Evolutionary conservation across 2,329 filamentous ascomycete genomes (phyloP), one percentile per base, ranked within the genome.

Genomic region (Sphaerostilbella broomeana): DNA sequence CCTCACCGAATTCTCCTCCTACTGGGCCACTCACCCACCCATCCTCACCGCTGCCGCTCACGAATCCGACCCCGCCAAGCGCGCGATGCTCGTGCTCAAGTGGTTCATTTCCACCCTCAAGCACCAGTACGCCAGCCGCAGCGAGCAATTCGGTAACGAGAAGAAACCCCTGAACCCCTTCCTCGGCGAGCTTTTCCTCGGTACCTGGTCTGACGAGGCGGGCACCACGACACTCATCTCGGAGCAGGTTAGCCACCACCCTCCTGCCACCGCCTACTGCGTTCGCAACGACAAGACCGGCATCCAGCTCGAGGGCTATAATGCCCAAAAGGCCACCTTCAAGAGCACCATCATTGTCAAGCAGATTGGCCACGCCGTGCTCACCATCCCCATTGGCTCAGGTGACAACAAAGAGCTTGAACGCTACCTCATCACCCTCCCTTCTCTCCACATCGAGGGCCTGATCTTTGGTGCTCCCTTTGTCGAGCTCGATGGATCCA

Each of bases 101-200:
- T 97, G 90, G 90, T 97, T 95, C 67, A 67, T 97, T 40, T 89
- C 81, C 55, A 95, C 89, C 4, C 72, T 97, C 37, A 94, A 92
- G 68, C 86, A 94, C 63, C 87, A 94, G 60, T 80, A 81, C 54
- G 76, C 77, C 42, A 78, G 71, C 55, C 73, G 75, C 43, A 94
- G 86, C 58, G 89, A 95, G 51, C 69, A 79, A 52, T 80, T 73
- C 48, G 88, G 87, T 35, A 92, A 87, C 56, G 90, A 95, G 72
- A 97, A 97, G 79, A 98, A 97, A 71, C 90, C 90, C 3, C 68
- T 98, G 44, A 97, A 98, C 58, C 92, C 92, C 0, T 97, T 98
- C 66, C 67, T 98, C 24, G 90, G 90, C 41, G 90, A 98, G 68
- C 75, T 97, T 22, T 97, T 95, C 65, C 64, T 97, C 19, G 92